Evolutionary conservation across 1,284 basidiomycete genomes (phyloP).

Genomic region (Trichosporon sp.): DNA sequence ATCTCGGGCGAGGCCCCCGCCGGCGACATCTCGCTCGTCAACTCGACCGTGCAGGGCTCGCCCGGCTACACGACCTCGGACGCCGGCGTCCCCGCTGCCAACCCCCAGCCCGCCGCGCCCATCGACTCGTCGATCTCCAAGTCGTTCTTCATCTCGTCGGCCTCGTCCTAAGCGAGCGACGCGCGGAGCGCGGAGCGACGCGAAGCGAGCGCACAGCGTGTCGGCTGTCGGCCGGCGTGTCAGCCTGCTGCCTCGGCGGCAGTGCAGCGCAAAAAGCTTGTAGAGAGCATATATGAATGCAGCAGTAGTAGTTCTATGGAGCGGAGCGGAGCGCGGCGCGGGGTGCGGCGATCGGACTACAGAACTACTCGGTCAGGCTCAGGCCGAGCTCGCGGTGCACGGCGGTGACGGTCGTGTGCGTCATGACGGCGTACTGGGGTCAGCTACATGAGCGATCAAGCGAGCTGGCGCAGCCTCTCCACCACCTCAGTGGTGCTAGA

Average conservation of each 20-base stretch:
- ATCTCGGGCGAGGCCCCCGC: conserved; percentile 70
- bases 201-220: neutral
- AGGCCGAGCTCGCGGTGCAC: conserved; percentile 42
- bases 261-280: neutral
- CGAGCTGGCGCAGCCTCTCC: too few species aligned
- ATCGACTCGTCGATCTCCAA: conserved; percentile 76
- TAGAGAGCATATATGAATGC: conserved; percentile 6
- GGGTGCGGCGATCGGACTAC: neutral
- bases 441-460: neutral
- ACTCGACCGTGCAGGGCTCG: conserved; percentile 65
- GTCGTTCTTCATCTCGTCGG: conserved; percentile 56
- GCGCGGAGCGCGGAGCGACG: neutral
- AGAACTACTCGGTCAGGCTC: conserved; percentile 30
- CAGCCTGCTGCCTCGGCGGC: neutral
- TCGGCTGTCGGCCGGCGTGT: neutral
- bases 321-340: neutral
- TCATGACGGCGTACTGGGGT: conserved; percentile 43
- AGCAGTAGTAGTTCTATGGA: neutral
- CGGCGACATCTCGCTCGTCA: conserved; percentile 64
- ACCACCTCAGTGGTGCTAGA: too few species aligned
- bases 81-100: conserved; percentile 67
- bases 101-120: conserved; percentile 72
- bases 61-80: conserved; percentile 68
- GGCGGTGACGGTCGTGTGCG: conserved; percentile 35
- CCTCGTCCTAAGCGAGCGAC: conserved; percentile 59